A percentile compares a stretch with the other conserved stretches of the same genome.
Evolutionary conservation across 768 basidiomycete genomes (phyloP).

Genomic region (Suillus luteus): DNA sequence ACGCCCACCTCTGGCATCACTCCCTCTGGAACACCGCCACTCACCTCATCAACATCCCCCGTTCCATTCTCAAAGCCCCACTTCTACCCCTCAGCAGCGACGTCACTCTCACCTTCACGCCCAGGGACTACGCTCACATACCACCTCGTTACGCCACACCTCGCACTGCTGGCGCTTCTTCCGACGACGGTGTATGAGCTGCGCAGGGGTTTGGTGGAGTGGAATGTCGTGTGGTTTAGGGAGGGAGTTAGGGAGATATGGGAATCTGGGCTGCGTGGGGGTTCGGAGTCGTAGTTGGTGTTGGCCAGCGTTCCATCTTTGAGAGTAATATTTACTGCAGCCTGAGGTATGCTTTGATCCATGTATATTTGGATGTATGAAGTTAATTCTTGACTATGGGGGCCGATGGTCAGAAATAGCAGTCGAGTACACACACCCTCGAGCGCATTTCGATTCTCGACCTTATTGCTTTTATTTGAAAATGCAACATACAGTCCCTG

Average conservation of each 20-base stretch:
- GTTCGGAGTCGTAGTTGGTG: constrained; percentile 32
- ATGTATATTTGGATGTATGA: too few relatives aligned
- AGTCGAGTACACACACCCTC: neutral
- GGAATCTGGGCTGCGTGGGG: constrained; percentile 51
- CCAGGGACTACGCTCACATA: constrained; percentile 81
- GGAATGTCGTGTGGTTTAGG: constrained; percentile 84
- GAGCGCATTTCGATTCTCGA: neutral
- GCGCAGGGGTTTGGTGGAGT: constrained; percentile 77
- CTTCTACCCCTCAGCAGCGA: constrained; percentile 30
- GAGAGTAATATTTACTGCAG: constrained; percentile 11
- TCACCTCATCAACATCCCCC: neutral
- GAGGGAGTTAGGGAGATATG: constrained; percentile 84
- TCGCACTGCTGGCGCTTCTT: constrained; percentile 71
- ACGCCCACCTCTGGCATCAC: neutral
- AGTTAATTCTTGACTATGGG: neutral
- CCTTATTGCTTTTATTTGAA: neutral
- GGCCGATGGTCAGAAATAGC: neutral
- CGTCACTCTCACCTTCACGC: constrained; percentile 55
- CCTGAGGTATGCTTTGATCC: constrained; percentile 12
- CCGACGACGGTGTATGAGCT: constrained; percentile 74
- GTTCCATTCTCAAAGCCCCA: neutral
- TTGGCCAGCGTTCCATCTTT: neutral
- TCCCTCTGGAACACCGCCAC: neutral
- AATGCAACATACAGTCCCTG: neutral
- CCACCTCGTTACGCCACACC: constrained; percentile 73